phyloP scores from a whole-genome alignment of 179 eudicot species.

The Sideroxylon spinosum region DNA sequence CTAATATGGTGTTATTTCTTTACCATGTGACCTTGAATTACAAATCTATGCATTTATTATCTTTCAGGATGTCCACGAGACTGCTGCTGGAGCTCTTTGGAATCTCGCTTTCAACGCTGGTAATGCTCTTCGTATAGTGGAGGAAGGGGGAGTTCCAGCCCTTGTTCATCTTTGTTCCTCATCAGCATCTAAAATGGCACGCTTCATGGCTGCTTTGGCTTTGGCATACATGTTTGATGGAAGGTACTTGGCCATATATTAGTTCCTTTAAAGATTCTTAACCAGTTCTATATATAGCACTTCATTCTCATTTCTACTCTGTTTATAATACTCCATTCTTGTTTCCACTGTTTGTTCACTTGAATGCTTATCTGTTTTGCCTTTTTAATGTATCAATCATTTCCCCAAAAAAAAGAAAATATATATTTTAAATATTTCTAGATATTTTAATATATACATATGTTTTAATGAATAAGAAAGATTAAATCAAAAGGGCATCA shows the following conservation, averaged over 20 bases:
- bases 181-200: constrained; percentile 92
- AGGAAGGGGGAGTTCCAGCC: constrained; percentile 91
- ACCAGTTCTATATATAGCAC: not conserved
- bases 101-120: constrained; percentile 93
- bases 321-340: not conserved
- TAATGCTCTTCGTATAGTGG: constrained; percentile 90
- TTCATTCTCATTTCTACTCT: not conserved
- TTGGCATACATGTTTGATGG: constrained; percentile 97
- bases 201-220: constrained; percentile 97
- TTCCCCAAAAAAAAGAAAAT: too few relatives aligned
- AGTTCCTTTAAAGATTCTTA: not conserved
- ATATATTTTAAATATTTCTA: too few relatives aligned
- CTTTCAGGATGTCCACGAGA: constrained; percentile 90
- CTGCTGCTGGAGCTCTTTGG: constrained; percentile 99
- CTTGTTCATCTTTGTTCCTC: constrained; percentile 80
- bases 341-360: not conserved
- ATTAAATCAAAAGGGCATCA: too few relatives aligned
- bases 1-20: not conserved
- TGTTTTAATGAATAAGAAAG: too few relatives aligned
- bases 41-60: not conserved
- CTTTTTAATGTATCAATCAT: not conserved
- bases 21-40: not conserved
- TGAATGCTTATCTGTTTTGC: not conserved
- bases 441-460: too few relatives aligned
- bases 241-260: constrained; percentile 46